Base-by-base conservation (phyloP, 2,329 filamentous ascomycete genomes). In the Aspergillus japonicus region DNA sequence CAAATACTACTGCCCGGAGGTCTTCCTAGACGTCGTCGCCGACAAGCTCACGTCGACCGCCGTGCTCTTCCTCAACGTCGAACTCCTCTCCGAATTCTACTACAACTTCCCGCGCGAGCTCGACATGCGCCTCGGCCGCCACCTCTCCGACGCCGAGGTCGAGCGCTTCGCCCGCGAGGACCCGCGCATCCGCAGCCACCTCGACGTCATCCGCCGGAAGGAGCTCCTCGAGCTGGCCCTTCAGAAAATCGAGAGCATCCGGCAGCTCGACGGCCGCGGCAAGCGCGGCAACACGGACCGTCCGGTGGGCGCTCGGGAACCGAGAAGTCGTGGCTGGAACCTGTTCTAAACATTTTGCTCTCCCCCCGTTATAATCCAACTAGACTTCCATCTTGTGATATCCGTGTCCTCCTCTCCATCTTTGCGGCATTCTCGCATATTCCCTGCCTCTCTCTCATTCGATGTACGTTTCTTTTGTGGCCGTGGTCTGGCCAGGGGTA, bases 1-100 rank as follows among this genome's bases (percentile, higher is more conserved):
- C 81, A 97, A 97, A 80, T 97, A 98, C 78, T 87, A 95, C 78
- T 99, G 95, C 72, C 95, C 95, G 0, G 95, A 99, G 74, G 86
- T 99, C 16, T 99, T 99, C 81, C 86, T 99, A n/a, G 93, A 99
- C 70, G 92, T 96, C 3, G 95, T 96, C 2, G 93, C 95, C 1
- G 91, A 93, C 67, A 98, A 98, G 77, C 85, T 99, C 52, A 96
- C 94, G 3, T 89, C 92, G 1, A 99, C 95, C 0, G 94, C 95
- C 2, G 95, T 99, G 8, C 86, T 99, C 0, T 99, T 99, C 82
- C 85, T 99, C 31, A 97, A 99, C 71, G 95, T 98, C 11, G 96
- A 99, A 78, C 84, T 99, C 21, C 85, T 99, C 19, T 94, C 91
- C 2, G 96, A 99, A 72, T 99, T 98, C 75, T 97, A 96, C 80